A percentile compares a stretch with the other conserved stretches of the same genome.
Conservation (phyloP, 257 asterid genomes). For the Hygrophila difformis region DNA sequence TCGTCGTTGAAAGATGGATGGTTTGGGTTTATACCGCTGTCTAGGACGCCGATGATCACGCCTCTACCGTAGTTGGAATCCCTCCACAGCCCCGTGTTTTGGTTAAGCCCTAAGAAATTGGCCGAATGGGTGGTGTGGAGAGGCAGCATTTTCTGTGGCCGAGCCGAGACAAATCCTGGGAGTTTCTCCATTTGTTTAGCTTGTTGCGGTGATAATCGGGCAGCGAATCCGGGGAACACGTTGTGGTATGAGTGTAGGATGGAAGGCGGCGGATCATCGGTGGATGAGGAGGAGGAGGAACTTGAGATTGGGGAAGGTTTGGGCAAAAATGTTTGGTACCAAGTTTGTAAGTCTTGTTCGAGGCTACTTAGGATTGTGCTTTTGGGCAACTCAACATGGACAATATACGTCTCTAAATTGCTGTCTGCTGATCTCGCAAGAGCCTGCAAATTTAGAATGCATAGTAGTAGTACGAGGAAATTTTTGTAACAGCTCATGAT, state of each 20-base stretch:
- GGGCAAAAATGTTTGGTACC: constrained; percentile 3
- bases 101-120: constrained; percentile 26
- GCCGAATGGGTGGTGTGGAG: constrained; percentile 21
- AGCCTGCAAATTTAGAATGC: too few relatives aligned
- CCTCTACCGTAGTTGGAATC: constrained; percentile 21
- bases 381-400: neutral
- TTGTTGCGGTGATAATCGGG: constrained; percentile 20
- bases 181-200: constrained; percentile 7
- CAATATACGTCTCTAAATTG: too few relatives aligned
- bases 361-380: too few relatives aligned
- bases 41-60: constrained; percentile 18
- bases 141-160: neutral
- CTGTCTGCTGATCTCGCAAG: too few relatives aligned
- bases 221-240: constrained; percentile 30
- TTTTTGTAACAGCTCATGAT: too few relatives aligned
- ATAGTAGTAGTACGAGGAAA: too few relatives aligned
- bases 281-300: neutral
- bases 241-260: constrained; percentile 11
- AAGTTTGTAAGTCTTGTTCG: neutral
- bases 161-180: constrained; percentile 6
- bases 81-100: constrained; percentile 16
- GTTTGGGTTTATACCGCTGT: constrained; percentile 12
- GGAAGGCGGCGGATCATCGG: neutral
- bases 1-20: constrained; percentile 22
- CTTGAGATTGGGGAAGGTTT: neutral